A percentile compares a stretch with the other conserved stretches of the same genome.
Evolutionary conservation across 108 stramenopile species (phyloP).

Genomic region (Chaetoceros tenuissimus): DNA sequence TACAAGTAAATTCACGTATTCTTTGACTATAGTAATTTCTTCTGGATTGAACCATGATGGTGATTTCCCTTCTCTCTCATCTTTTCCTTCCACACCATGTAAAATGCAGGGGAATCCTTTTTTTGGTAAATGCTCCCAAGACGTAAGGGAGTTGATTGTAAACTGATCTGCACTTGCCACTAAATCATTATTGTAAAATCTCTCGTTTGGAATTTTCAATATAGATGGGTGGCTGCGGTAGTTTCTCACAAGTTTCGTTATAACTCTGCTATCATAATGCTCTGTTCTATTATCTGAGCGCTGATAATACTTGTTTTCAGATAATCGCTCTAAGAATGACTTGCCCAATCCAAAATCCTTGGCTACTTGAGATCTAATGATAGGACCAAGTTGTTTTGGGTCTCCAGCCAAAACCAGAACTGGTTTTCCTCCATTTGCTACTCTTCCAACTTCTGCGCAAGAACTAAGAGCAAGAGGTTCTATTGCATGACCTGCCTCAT

Average conservation of each 20-base stretch:
- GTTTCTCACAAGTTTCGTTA: conserved; percentile 49
- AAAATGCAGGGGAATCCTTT: conserved; percentile 50
- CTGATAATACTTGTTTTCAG: conserved; percentile 12
- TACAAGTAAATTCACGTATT: conserved; percentile 51
- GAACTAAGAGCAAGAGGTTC: conserved; percentile 42
- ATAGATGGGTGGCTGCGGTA: conserved; percentile 62
- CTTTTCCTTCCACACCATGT: conserved; percentile 52
- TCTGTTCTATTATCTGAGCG: conserved; percentile 5
- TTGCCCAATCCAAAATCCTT: conserved; percentile 33
- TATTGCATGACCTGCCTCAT: conserved; percentile 67
- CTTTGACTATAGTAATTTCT: conserved; percentile 52
- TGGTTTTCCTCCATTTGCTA: conserved; percentile 6
- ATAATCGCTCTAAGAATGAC: conserved; percentile 49
- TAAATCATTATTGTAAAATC: conserved; percentile 47
- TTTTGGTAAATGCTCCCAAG: conserved; percentile 55
- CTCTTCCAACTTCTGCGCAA: conserved; percentile 1
- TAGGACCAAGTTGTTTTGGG: conserved; percentile 62
- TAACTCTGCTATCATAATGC: conserved; percentile 25
- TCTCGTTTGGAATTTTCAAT: conserved; percentile 42
- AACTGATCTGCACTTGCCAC: conserved; percentile 27
- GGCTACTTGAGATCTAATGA: conserved; percentile 36
- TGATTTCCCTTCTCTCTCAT: conserved; percentile 53
- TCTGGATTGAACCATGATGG: conserved; percentile 84
- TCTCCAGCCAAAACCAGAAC: conserved; percentile 52
- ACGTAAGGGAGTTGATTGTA: conserved; percentile 20